These are phyloP conservation scores for Globomyces pollinis-pini DNA, from an alignment of 192 early-diverging fungal genomes.

Conservation along the genomic window DNA sequence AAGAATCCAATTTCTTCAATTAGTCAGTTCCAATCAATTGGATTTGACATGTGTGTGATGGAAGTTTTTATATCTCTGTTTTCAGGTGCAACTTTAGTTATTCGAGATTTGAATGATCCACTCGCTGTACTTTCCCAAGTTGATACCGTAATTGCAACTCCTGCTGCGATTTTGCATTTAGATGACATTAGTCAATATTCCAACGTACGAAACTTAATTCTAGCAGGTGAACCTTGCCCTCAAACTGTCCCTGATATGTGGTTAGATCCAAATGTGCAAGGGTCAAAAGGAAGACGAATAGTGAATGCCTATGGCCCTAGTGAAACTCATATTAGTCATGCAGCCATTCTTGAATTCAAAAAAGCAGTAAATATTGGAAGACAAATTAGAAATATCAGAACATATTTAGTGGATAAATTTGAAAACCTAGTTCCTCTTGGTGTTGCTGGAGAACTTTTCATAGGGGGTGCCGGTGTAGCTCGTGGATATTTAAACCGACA, in stretches of 20 bases:
- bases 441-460: conserved; percentile 26
- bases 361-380: not conserved
- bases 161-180: conserved; percentile 3
- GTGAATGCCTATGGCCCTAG: conserved; percentile 8
- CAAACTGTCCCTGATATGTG: not conserved
- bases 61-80: conserved; percentile 22
- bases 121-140: not conserved
- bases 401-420: not conserved
- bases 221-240: conserved; percentile 13
- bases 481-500: conserved; percentile 36
- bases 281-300: conserved; percentile 18
- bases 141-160: conserved; percentile 5
- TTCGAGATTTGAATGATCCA: not conserved
- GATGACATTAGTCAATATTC: conserved; percentile 10
- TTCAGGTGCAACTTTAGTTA: conserved; percentile 9
- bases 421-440: conserved; percentile 9
- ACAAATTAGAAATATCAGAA: not conserved
- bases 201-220: conserved; percentile 9
- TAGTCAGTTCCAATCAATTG: conserved; percentile 13
- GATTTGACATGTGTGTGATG: conserved; percentile 19
- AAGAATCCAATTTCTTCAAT: not conserved
- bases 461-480: conserved; percentile 29
- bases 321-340: conserved; percentile 4
- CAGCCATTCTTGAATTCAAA: not conserved
- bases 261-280: not conserved